Conservation (phyloP, 495 filamentous ascomycete genomes). For the Massariosphaeria phaeospora region DNA sequence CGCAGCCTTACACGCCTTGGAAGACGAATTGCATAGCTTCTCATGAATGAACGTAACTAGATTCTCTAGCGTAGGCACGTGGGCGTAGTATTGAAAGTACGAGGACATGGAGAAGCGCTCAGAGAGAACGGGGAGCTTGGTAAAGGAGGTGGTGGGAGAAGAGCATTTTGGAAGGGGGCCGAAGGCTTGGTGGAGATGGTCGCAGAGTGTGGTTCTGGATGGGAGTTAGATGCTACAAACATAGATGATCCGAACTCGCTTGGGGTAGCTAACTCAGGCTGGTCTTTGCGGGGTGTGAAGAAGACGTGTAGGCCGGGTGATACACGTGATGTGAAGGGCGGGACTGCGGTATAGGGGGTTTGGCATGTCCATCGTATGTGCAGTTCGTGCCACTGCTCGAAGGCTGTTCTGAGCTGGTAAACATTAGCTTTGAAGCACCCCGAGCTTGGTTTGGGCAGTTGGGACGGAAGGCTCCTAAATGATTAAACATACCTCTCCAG, state of each 20-base stretch:
- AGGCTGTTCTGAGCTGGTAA: constrained; percentile 51
- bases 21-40: constrained; percentile 47
- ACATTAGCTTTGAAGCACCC: neutral
- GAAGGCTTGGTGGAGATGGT: constrained; percentile 58
- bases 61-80: constrained; percentile 51
- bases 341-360: constrained; percentile 49
- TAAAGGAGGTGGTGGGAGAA: constrained; percentile 46
- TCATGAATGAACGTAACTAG: constrained; percentile 56
- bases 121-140: constrained; percentile 53
- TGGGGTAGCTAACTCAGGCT: constrained; percentile 40
- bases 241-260: neutral
- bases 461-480: neutral
- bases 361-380: constrained; percentile 74
- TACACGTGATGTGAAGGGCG: constrained; percentile 69
- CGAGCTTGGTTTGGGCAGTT: too few relatives aligned
- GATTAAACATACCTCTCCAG: constrained; percentile 52
- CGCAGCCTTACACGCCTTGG: constrained; percentile 10
- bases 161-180: constrained; percentile 45
- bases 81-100: constrained; percentile 63
- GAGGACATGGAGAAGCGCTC: constrained; percentile 62
- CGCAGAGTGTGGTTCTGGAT: constrained; percentile 57
- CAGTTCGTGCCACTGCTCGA: constrained; percentile 65
- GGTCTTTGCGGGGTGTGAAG: constrained; percentile 55
- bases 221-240: neutral
- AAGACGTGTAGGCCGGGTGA: constrained; percentile 80